Evolutionary conservation across 352 stramenopile genomes (phyloP).

Genomic region (Globisporangium paddicum): DNA sequence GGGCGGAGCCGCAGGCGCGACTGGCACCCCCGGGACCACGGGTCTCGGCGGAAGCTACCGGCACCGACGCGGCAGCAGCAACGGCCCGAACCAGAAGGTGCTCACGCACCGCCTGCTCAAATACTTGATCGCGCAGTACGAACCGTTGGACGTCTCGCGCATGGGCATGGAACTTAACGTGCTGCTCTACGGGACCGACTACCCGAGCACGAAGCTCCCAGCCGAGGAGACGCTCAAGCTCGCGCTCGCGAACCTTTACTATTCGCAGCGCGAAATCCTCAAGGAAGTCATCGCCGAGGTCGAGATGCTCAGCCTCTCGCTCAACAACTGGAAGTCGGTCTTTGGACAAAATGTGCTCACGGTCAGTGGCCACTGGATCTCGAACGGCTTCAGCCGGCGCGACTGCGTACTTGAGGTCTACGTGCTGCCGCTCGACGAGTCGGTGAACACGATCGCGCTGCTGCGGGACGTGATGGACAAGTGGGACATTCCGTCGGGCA

Average conservation of each 20-base stretch:
- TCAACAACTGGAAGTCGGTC: slow-evolving; percentile 79
- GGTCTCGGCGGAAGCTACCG: slow-evolving; percentile 1
- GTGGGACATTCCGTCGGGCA: slow-evolving; percentile 68
- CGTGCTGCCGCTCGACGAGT: slow-evolving; percentile 67
- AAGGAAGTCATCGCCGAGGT: slow-evolving; percentile 76
- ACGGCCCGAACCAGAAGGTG: slow-evolving; percentile 43
- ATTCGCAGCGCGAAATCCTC: slow-evolving; percentile 74
- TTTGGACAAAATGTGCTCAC: slow-evolving; percentile 80
- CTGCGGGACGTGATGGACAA: slow-evolving; percentile 80
- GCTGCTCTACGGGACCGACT: slow-evolving; percentile 46
- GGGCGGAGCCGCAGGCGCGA: not conserved
- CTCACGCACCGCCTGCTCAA: slow-evolving; percentile 67
- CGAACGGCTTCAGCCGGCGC: slow-evolving; percentile 59
- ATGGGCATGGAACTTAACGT: slow-evolving; percentile 60
- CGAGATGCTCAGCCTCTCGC: slow-evolving; percentile 64
- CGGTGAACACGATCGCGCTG: slow-evolving; percentile 71
- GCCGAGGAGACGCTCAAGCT: slow-evolving; percentile 69
- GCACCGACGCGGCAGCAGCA: slow-evolving; percentile 19
- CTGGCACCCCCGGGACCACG: not conserved
- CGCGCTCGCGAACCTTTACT: slow-evolving; percentile 69
- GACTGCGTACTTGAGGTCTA: slow-evolving; percentile 79
- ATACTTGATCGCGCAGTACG: slow-evolving; percentile 75
- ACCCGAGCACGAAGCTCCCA: slow-evolving; percentile 39
- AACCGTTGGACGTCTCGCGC: slow-evolving; percentile 61
- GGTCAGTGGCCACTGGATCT: slow-evolving; percentile 78